A percentile compares a stretch with the other conserved stretches of the same genome.
These are phyloP conservation scores for Comarum palustre DNA, from an alignment of 306 rosid species.

Conservation along the genomic window DNA sequence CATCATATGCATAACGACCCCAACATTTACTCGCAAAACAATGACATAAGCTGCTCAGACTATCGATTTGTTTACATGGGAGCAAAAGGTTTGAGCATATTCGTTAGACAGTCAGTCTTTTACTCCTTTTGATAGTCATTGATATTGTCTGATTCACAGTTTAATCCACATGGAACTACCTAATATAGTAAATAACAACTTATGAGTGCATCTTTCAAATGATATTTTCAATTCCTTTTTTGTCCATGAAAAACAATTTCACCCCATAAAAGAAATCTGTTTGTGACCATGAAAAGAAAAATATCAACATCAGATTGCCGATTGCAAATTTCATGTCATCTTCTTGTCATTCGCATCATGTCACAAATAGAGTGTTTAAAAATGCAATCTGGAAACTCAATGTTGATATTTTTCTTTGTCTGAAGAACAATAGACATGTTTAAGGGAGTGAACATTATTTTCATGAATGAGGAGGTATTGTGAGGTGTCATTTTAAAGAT, in stretches of 20 bases:
- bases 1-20: slow-evolving; percentile 61
- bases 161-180: slow-evolving; percentile 17
- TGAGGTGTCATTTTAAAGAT: background rate
- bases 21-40: slow-evolving; percentile 42
- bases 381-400: background rate
- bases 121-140: background rate
- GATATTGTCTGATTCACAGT: background rate
- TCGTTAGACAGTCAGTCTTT: background rate
- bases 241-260: background rate
- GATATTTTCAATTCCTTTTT: background rate
- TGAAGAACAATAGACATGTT: background rate
- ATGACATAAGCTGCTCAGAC: slow-evolving; percentile 84
- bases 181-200: background rate
- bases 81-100: slow-evolving; percentile 57
- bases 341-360: background rate
- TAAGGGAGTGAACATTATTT: background rate
- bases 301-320: background rate
- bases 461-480: background rate
- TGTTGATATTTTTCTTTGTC: background rate
- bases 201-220: background rate
- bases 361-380: background rate
- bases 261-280: background rate
- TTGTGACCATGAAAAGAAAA: background rate
- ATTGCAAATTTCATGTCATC: background rate
- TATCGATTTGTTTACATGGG: slow-evolving; percentile 96